Evolutionary conservation across 2,329 filamentous ascomycete species (phyloP), one percentile per base, ranked within the genome.

Genomic region (Trichoderma cornu-damae): DNA sequence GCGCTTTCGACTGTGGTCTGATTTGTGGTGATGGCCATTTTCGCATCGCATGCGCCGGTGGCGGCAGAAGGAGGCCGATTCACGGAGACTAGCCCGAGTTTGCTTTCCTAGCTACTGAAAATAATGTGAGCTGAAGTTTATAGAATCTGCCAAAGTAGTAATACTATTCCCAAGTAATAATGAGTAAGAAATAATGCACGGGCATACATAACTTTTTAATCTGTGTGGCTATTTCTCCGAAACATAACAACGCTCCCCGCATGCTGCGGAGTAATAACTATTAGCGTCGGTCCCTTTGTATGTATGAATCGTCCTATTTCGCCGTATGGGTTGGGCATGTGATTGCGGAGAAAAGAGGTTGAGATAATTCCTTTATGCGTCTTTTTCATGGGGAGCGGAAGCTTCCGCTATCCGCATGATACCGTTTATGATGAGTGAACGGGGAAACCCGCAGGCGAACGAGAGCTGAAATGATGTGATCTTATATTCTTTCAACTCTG

Each of bases 1-100:
- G 50, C 51, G 12, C 22, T 30, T 47, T 55, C 42, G 3, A 47
- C 42, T 22, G 32, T 18, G 16, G 42, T 55, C 30, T 55, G 30
- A 9, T 40, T 55, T 24, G 9, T 32, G 6, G 51, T 55, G 51
- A 47, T 38, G 42, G 51, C 51, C 51, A 55, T 55, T 9, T 16
- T 32, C 22, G 40, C 2, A 24, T 38, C 16, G 6, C 6, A 9
- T 47, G 7, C 16, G 18, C 32, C 5, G 11, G 24, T 38, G 2
- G 1, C 3, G 1, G 4, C 20, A 7, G n/a, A 47, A 7, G 3
- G 14, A 34, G n/a, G n/a, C 3, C 22, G 16, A 16, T 26, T 11
- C 18, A 1, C 16, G 26, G 6, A 37, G 0, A 16, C 30, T 46
- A 9, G 11, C n/a, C n/a, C 7, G 30, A 35, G 12, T 50, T 9